Base-by-base conservation (phyloP, 78 protist species). In the Pigoraptor vietnamica region DNA sequence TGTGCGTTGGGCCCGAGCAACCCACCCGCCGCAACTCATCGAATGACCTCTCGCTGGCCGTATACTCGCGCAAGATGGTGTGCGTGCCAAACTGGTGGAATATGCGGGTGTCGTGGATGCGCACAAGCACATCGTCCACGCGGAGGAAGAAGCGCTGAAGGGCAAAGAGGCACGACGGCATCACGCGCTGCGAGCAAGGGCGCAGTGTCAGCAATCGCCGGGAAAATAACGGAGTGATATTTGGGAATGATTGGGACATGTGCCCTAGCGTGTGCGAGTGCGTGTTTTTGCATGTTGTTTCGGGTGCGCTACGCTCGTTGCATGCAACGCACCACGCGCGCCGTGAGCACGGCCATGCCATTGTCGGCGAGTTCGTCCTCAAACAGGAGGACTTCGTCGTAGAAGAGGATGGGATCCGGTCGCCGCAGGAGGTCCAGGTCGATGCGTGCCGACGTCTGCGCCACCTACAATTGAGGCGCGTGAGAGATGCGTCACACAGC, bases 351-450 rank as follows among this genome's bases (percentile, higher is more conserved):
- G 39, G 95, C 40, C 19, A n/a, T 81, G 55, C 97, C 97, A 86
- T 96, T 93, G 92, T 96, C 97, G 37, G 93, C 94, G 37, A 95
- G 92, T 37, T 95, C 97, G 82, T 95, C 96, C 84, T 94, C 97
- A 90, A 37, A 95, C 67, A 96, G 92, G 24, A 87, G 24, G 38
- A 96, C 94, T 34, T 96, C 97, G 10, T 92, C 95, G 89, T 36
- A 90, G 93, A 90, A 95, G 38, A 95, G 83, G 29, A 96, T 95
- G 55, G 96, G 95, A 37, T 95, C 96, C 21, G 92, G 94, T 48
- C 90, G 92, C 67, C 87, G 89, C 79, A 95, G 37, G 37, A 48
- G 87, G 32, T 90, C 93, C 36, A 92, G 67, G 93, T 95, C 94
- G 48, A 95, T 95, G 2, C 23, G 32, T 36, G 56, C 81, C 83